A percentile compares a stretch with the other conserved stretches of the same genome.
phyloP scores from a whole-genome alignment of 2,329 filamentous ascomycete genomes.

The Rugonectria rugulosa region DNA sequence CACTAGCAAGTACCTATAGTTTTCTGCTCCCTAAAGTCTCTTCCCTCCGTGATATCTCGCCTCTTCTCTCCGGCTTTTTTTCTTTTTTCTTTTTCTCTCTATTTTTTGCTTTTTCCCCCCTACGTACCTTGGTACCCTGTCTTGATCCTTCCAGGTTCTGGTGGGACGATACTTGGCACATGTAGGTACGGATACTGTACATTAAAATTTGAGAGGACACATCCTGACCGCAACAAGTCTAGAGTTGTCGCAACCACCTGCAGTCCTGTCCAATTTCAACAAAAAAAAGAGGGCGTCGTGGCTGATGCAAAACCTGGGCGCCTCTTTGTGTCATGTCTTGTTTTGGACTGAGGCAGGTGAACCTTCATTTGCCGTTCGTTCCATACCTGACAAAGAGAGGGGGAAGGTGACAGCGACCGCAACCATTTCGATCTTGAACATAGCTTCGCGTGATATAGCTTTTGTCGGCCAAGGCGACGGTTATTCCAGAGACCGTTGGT shows the following conservation, averaged over 20 bases:
- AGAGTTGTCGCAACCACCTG: too few species aligned
- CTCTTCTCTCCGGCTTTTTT: too few species aligned
- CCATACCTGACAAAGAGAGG: background rate
- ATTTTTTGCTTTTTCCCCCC: background rate
- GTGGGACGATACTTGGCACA: too few species aligned
- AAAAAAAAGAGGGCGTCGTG: background rate
- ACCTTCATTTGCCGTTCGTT: background rate
- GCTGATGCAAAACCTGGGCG: conserved; percentile 8
- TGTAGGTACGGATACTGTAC: too few species aligned
- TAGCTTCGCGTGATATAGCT: too few species aligned
- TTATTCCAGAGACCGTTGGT: background rate
- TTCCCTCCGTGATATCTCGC: too few species aligned
- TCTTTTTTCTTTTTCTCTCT: conserved; percentile 1
- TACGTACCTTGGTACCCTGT: too few species aligned
- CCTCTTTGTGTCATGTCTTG: conserved; percentile 6
- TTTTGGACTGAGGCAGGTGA: background rate
- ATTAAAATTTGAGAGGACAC: too few species aligned
- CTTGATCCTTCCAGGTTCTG: too few species aligned
- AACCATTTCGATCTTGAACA: background rate
- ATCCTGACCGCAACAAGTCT: background rate
- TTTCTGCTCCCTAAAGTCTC: too few species aligned
- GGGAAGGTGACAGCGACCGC: background rate
- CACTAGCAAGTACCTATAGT: background rate
- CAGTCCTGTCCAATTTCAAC: background rate
- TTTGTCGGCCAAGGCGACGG: background rate